Evolutionary conservation across 306 rosid species (phyloP), one percentile per base, ranked within the genome.

Genomic region (Cyclanthera cordifolia): DNA sequence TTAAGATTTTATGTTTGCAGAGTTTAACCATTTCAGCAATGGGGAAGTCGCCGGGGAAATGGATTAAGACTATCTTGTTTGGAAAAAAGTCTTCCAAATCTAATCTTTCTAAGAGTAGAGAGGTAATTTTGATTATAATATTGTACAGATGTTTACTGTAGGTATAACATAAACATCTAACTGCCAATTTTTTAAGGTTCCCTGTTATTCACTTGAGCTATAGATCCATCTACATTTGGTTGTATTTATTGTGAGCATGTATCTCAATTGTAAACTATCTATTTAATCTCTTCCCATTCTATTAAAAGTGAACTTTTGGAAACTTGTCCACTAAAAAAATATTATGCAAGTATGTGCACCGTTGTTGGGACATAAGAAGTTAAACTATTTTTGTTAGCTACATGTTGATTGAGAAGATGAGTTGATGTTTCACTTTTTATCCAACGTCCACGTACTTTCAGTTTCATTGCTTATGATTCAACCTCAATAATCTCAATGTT

Each of bases 11-110:
- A 20, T 47, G 23, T 17, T 47, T 45, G 65, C 55, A 72, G 69
- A 59, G 28, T 47, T 72, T 32, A 17, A 72, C 72, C 28, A 47
- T 49, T 19, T 58, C 55, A 69, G 73, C 81, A 71, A 91, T 92
- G 97, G 95, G 95, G 53, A 89, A 82, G 80, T 87, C 95, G 53
- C 96, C 95, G 11, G 96, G 83, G 46, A 92, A 89, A 83, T 92
- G 97, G 97, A 72, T 92, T 80, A 89, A 67, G 85, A 80, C 74
- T 43, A 83, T 91, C 20, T 77, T 92, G 37, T 80, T 78, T 43
- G 92, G 95, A 75, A 92, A 87, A 85, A 92, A 89, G 78, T 81
- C 95, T 0, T 76, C 93, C 13, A 91, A 88, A 81, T 75, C 88
- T 57, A 81, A 79, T 72, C 73, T 82, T 74, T 70, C 87, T 1